Percentiles rank a stretch among this genome's conserved stretches.
Conservation (phyloP, 495 filamentous ascomycete genomes). For the Neurospora sp. region DNA sequence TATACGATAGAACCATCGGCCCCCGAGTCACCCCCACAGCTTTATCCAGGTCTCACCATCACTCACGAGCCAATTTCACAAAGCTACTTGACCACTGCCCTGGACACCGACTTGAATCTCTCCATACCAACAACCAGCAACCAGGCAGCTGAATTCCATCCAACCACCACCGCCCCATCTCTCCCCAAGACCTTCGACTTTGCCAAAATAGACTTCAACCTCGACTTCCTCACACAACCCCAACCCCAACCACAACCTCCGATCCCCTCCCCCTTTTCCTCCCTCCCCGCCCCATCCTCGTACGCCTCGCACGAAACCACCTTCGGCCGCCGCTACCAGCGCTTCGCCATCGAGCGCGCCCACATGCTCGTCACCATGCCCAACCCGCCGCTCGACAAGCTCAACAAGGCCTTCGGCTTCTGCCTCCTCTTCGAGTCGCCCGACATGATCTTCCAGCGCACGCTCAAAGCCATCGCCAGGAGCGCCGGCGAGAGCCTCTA, state of each 20-base stretch:
- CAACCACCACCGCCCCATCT: neutral
- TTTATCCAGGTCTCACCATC: constrained; percentile 16
- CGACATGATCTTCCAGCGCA: constrained; percentile 35
- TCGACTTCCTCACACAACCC: neutral
- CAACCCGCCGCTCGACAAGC: constrained; percentile 34
- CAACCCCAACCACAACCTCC: neutral
- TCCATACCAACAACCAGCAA: neutral
- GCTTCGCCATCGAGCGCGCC: constrained; percentile 53
- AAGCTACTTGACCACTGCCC: neutral
- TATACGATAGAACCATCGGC: neutral
- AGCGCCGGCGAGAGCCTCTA: constrained; percentile 41
- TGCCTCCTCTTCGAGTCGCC: constrained; percentile 45
- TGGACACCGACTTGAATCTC: neutral
- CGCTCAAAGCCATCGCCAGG: constrained; percentile 31
- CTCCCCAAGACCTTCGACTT: constrained; percentile 26
- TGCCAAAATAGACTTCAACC: constrained; percentile 18
- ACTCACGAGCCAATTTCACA: constrained; percentile 18
- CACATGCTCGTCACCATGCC: constrained; percentile 50
- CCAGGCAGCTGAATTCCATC: neutral
- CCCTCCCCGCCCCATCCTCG: constrained; percentile 30
- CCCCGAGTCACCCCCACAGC: neutral
- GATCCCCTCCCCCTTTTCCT: constrained; percentile 7
- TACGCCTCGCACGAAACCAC: constrained; percentile 52
- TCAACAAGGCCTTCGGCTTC: constrained; percentile 56
- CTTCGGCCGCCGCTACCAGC: constrained; percentile 63